These are phyloP conservation scores for Halenospora varia DNA, from an alignment of 495 filamentous ascomycete species.

Conservation along the genomic window DNA sequence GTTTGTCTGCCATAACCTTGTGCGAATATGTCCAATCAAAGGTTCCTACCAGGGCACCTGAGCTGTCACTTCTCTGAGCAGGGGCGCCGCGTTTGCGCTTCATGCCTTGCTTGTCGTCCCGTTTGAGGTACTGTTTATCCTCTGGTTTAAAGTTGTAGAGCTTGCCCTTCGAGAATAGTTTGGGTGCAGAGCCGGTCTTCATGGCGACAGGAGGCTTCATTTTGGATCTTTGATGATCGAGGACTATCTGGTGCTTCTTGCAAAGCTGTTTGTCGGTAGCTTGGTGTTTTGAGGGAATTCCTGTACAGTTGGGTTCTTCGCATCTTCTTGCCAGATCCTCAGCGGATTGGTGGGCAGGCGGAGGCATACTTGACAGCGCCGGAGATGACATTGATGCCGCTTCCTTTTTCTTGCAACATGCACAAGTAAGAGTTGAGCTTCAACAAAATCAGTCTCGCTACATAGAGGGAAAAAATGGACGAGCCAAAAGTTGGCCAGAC, in stretches of 20 bases:
- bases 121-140: constrained; percentile 1
- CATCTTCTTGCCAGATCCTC: not conserved
- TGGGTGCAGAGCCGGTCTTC: not conserved
- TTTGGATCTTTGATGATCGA: not conserved
- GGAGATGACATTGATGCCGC: not conserved
- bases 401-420: not conserved
- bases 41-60: not conserved
- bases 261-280: too few species aligned
- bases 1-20: not conserved
- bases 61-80: not conserved
- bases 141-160: constrained; percentile 8
- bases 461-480: not conserved
- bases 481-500: too few species aligned
- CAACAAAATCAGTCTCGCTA: not conserved
- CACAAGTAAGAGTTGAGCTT: not conserved
- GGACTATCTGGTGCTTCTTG: not conserved
- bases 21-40: not conserved
- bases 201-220: not conserved
- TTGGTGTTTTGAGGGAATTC: not conserved
- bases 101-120: not conserved
- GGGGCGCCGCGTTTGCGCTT: not conserved
- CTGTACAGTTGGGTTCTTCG: not conserved
- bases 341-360: not conserved
- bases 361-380: not conserved
- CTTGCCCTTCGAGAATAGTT: constrained; percentile 1